Percentiles rank a stretch among this genome's conserved stretches.
phyloP scores from a whole-genome alignment of 2,329 filamentous ascomycete species.

The Niveomyces coronatus region DNA sequence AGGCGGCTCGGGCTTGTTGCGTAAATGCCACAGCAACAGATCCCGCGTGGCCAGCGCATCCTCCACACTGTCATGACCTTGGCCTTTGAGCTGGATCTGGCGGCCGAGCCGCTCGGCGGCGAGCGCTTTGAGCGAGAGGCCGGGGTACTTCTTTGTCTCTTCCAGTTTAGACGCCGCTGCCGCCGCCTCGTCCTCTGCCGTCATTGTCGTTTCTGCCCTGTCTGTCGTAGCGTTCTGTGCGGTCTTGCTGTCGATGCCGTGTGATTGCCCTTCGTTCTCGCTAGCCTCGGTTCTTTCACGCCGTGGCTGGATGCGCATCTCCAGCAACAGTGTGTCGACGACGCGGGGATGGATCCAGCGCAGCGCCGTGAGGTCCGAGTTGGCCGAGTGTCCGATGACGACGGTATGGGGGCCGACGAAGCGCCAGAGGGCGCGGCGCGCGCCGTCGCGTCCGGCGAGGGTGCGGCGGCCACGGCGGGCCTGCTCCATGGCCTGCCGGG shows the following conservation, averaged over 20 bases:
- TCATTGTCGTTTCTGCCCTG: no score
- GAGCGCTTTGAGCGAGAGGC: slow-evolving; percentile 30
- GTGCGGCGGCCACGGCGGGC: slow-evolving; percentile 23
- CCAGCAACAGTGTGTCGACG: slow-evolving; percentile 34
- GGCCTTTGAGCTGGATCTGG: slow-evolving; percentile 26
- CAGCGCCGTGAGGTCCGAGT: slow-evolving; percentile 32
- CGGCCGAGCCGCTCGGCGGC: slow-evolving; percentile 25
- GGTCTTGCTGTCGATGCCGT: no score
- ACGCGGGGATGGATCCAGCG: slow-evolving; percentile 37
- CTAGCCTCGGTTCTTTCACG: slow-evolving; percentile 2
- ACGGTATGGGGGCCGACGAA: slow-evolving; percentile 36
- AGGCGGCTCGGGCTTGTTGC: slow-evolving; percentile 3
- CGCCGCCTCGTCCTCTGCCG: slow-evolving; percentile 10
- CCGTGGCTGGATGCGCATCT: slow-evolving; percentile 14
- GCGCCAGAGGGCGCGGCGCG: slow-evolving; percentile 30
- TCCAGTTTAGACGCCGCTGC: no score
- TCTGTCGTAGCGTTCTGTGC: no score
- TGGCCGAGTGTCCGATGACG: slow-evolving; percentile 35
- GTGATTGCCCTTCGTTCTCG: not conserved
- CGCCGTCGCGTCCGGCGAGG: slow-evolving; percentile 30
- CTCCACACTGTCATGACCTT: slow-evolving; percentile 33
- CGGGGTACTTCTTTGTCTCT: slow-evolving; percentile 11
- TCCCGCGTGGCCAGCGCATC: slow-evolving; percentile 34
- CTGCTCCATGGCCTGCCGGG: slow-evolving; percentile 24
- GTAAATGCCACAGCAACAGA: slow-evolving; percentile 28